These are phyloP conservation scores for Penicillium nordicum DNA, from an alignment of 2,329 filamentous ascomycete genomes.

Conservation along the genomic window DNA sequence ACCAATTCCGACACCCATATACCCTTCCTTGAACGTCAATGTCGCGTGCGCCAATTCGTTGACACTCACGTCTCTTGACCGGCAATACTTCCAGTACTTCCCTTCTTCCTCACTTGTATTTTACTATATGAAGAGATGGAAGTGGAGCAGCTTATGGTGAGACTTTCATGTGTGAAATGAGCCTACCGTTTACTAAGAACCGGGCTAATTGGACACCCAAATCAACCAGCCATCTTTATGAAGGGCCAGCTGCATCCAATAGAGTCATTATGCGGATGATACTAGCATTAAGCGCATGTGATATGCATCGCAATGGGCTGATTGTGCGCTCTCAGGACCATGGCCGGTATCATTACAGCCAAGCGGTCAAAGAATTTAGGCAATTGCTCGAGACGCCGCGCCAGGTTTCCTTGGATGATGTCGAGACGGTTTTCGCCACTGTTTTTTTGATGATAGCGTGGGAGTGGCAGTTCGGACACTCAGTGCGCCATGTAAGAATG, in stretches of 20 bases:
- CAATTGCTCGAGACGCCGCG: constrained; percentile 32
- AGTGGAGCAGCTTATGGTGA: constrained; percentile 37
- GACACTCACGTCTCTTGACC: constrained; percentile 33
- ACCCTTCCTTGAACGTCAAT: constrained; percentile 21
- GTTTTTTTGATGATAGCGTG: constrained; percentile 39
- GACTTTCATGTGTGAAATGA: not conserved
- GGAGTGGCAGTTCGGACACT: constrained; percentile 39
- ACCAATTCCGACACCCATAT: constrained; percentile 25
- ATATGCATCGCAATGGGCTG: constrained; percentile 36
- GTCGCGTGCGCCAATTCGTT: constrained; percentile 35
- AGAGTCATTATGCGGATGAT: constrained; percentile 42
- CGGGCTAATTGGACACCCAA: not conserved
- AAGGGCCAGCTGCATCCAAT: constrained; percentile 33
- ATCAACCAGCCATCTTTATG: constrained; percentile 27
- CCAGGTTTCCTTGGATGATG: constrained; percentile 26
- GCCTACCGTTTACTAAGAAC: not conserved
- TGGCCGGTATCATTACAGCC: constrained; percentile 34
- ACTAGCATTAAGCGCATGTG: constrained; percentile 36
- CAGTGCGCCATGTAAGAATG: constrained; percentile 23
- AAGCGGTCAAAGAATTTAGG: constrained; percentile 38
- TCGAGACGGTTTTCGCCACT: constrained; percentile 36
- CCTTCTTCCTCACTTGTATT: constrained; percentile 34
- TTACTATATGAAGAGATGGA: constrained; percentile 39
- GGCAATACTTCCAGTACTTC: constrained; percentile 35
- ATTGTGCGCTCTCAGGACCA: constrained; percentile 27